phyloP scores from a whole-genome alignment of 2,329 filamentous ascomycete species.

The Penicillium sp. region DNA sequence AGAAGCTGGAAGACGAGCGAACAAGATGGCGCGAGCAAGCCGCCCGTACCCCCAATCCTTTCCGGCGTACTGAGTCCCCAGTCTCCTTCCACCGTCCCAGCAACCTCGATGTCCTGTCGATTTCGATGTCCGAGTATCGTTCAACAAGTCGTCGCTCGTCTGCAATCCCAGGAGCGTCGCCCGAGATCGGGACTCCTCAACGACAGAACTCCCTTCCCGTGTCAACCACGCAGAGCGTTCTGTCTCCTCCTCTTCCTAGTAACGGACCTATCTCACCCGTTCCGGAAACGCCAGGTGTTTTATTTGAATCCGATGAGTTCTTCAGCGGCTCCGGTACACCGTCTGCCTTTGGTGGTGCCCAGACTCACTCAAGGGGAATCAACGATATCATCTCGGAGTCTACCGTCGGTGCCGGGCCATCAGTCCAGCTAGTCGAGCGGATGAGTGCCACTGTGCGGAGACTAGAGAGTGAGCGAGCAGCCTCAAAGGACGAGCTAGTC shows the following conservation, averaged over 20 bases:
- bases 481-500: conserved; percentile 81
- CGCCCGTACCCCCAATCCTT: conserved; percentile 39
- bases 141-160: conserved; percentile 48
- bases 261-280: conserved; percentile 28
- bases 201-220: conserved; percentile 53
- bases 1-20: conserved; percentile 69
- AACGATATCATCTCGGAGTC: conserved; percentile 89
- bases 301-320: conserved; percentile 55
- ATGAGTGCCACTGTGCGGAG: conserved; percentile 93
- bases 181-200: conserved; percentile 46
- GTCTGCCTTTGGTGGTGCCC: conserved; percentile 43
- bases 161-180: conserved; percentile 39
- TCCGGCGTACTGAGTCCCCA: conserved; percentile 48
- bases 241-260: conserved; percentile 36
- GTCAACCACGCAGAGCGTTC: conserved; percentile 31
- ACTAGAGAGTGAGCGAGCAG: conserved; percentile 89
- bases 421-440: conserved; percentile 91
- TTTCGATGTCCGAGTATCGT: conserved; percentile 43
- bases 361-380: conserved; percentile 61
- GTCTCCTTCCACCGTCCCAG: conserved; percentile 46
- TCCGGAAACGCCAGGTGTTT: conserved; percentile 41
- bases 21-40: conserved; percentile 61
- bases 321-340: conserved; percentile 43
- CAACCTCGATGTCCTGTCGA: conserved; percentile 44
- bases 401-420: conserved; percentile 87